phyloP scores from a whole-genome alignment of 164 flowering plant species.

The Brasenia schreberi region DNA sequence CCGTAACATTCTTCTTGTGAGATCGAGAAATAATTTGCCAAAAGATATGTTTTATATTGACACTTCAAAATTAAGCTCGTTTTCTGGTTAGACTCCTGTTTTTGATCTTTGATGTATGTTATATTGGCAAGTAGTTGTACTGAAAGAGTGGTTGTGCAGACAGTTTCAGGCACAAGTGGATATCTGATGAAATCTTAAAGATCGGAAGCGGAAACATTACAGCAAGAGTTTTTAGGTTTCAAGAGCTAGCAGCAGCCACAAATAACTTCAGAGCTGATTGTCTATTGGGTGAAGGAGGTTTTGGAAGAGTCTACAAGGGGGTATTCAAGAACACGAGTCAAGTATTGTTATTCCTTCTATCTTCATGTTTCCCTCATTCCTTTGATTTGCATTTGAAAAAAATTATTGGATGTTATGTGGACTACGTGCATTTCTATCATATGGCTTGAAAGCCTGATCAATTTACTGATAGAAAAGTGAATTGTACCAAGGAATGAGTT shows the following conservation, averaged over 20 bases:
- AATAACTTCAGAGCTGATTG: constrained; percentile 37
- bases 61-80: too few species aligned
- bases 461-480: too few species aligned
- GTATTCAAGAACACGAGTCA: constrained; percentile 25
- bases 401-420: too few species aligned
- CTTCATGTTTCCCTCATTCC: not conserved
- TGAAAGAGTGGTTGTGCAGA: constrained; percentile 23
- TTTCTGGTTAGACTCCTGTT: too few species aligned
- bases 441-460: too few species aligned
- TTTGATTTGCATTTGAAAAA: too few species aligned
- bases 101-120: not conserved
- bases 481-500: too few species aligned
- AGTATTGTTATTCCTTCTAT: constrained; percentile 14
- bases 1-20: too few species aligned
- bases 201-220: constrained; percentile 41
- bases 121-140: not conserved
- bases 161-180: constrained; percentile 32
- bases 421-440: too few species aligned
- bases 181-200: constrained; percentile 36
- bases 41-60: too few species aligned
- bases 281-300: constrained; percentile 77
- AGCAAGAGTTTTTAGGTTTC: constrained; percentile 37
- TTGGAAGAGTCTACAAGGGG: constrained; percentile 79
- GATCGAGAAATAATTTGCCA: too few species aligned
- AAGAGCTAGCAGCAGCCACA: constrained; percentile 47